Evolutionary conservation across 2,329 filamentous ascomycete species (phyloP), one percentile per base, ranked within the genome.

Genomic region (Stachybotrys echinatus): DNA sequence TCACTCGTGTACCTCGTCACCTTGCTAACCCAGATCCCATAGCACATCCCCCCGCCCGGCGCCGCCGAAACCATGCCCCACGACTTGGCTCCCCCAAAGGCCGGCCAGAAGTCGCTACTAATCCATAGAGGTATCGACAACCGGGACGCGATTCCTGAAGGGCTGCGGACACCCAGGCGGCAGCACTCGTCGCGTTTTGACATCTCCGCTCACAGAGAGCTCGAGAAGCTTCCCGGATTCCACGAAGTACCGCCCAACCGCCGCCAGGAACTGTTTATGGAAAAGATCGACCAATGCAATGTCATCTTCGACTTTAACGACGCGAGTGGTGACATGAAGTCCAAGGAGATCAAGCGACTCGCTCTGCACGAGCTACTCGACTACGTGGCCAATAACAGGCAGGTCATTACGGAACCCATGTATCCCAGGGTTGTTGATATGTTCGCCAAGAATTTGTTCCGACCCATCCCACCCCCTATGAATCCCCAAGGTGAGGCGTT

Each of bases 241-340:
- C 94, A 99, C 64, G 94, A 99, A 71, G 94, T 97, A 22, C 88
- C 92, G 12, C 94, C 94, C 17, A 95, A 95, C 66, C 85, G 92
- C 55, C 84, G 94, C 54, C 92, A 96, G 72, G 92, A 97, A 61
- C 81, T 99, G 18, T 99, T 99, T 73, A 96, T 99, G 92, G 92
- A 97, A 67, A 99, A 99, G 79, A 94, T 99, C 60, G 94, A 97
- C 63, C 94, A 99, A 69, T 99, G 94, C 77, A 99, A 99, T 67
- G 95, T 99, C 75, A 99, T 99, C 63, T 99, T 99, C 66, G 94
- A 99, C 74, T 99, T 99, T 75, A 99, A 97, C 67, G 94, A 99
- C 70, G 90, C 92, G 45, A 95, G 89, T 57, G 92, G 87, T 58
- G 94, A 99, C 67, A 97, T 99, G 92, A 99, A 99, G 71, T 96